These are phyloP conservation scores for Phytopythium boreale DNA, from an alignment of 352 stramenopile genomes.

Conservation along the genomic window DNA sequence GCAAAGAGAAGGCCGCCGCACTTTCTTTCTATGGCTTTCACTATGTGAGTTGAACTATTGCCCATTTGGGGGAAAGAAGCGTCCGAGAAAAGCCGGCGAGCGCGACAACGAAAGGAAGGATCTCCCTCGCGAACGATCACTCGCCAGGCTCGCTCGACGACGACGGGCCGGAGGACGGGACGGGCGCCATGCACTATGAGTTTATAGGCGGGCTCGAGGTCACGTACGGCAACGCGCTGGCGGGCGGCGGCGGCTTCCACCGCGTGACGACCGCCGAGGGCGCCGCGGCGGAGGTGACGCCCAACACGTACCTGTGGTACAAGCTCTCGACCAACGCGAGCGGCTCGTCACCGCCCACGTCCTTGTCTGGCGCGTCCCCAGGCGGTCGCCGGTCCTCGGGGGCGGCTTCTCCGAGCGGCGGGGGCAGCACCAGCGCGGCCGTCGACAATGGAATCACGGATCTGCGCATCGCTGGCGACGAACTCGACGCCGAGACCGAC, in stretches of 20 bases:
- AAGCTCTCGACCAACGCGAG: conserved; percentile 30
- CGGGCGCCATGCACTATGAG: conserved; percentile 55
- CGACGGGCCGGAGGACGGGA: neutral
- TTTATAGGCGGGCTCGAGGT: conserved; percentile 74
- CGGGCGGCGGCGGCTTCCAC: conserved; percentile 72
- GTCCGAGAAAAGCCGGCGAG: neutral
- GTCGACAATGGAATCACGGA: conserved; percentile 42
- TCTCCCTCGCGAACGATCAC: neutral
- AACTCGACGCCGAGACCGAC: conserved; percentile 7
- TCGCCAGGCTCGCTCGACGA: neutral
- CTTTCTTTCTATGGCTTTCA: neutral
- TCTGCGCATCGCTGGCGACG: conserved; percentile 39
- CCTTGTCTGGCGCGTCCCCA: conserved; percentile 3
- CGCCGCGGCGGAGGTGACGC: conserved; percentile 72
- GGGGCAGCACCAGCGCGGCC: conserved; percentile 3
- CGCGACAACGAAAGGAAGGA: neutral
- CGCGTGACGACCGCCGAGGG: conserved; percentile 78
- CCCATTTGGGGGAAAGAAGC: neutral
- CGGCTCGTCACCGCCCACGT: conserved; percentile 9
- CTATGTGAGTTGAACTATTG: neutral
- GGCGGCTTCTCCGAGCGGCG: neutral
- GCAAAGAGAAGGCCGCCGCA: neutral
- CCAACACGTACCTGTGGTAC: conserved; percentile 86
- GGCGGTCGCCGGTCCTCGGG: conserved; percentile 8
- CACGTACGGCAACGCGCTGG: conserved; percentile 85